Evolutionary conservation across 139 green algal species (phyloP).

Genomic region (Picochlorum sp.): DNA sequence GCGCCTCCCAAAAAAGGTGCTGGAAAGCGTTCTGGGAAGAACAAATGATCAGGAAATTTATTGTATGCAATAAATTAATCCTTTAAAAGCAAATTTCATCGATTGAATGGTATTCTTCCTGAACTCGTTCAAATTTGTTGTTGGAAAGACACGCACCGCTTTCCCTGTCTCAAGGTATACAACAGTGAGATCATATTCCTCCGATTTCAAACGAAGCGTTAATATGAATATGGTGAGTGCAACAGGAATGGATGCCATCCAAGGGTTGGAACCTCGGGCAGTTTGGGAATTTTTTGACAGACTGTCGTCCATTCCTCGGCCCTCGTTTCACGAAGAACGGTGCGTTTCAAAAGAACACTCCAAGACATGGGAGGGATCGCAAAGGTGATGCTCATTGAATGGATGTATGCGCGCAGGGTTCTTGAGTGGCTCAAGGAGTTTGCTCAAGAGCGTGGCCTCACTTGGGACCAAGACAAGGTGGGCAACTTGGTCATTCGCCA

Average conservation of each 20-base stretch:
- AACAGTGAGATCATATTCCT: too few relatives aligned
- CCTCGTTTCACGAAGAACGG: slow-evolving; percentile 48
- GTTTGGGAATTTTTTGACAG: slow-evolving; percentile 38
- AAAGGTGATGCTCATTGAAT: not conserved
- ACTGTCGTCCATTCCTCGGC: slow-evolving; percentile 42
- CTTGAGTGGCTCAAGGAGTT: slow-evolving; percentile 56
- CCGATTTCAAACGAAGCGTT: not conserved
- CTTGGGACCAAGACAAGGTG: slow-evolving; percentile 46
- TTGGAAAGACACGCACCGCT: too few relatives aligned
- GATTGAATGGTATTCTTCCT: too few relatives aligned
- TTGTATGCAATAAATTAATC: too few relatives aligned
- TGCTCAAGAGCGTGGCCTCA: slow-evolving; percentile 38
- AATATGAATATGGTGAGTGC: not conserved
- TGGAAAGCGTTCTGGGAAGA: slow-evolving; percentile 41
- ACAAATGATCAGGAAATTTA: not conserved
- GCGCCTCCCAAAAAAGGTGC: slow-evolving; percentile 47
- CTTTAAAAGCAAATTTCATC: too few relatives aligned
- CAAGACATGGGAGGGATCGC: not conserved
- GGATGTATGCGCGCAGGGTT: slow-evolving; percentile 25
- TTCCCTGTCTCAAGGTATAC: too few relatives aligned
- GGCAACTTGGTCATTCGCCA: slow-evolving; percentile 65
- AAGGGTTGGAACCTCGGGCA: slow-evolving; percentile 21
- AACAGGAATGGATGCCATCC: not conserved
- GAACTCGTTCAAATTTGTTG: too few relatives aligned
- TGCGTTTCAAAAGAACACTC: too few relatives aligned